Percentiles rank a stretch among this genome's conserved stretches.
Evolutionary conservation across 192 early-diverging fungal species (phyloP).

Genomic region (Pilaira anomala): DNA sequence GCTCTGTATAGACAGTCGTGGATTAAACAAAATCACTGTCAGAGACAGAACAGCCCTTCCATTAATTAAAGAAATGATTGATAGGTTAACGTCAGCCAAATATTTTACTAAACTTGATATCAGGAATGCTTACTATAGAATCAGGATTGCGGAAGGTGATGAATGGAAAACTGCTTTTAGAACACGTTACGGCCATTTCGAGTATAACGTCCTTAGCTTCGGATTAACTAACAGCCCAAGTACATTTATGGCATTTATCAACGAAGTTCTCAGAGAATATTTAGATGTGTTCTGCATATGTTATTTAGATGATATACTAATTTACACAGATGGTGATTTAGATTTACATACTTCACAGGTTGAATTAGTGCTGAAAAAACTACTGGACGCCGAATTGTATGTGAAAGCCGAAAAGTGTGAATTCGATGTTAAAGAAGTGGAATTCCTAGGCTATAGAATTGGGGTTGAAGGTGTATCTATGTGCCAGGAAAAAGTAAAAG

Average conservation of each 20-base stretch:
- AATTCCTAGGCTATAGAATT: conserved; percentile 20
- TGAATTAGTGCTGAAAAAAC: neutral
- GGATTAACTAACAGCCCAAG: conserved; percentile 61
- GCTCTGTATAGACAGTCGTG: conserved; percentile 42
- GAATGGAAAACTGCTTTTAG: conserved; percentile 44
- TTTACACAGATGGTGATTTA: conserved; percentile 24
- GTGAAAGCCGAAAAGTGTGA: conserved; percentile 18
- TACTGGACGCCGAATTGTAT: neutral
- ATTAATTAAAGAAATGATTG: conserved; percentile 36
- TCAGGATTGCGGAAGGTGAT: conserved; percentile 6
- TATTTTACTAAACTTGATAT: conserved; percentile 36
- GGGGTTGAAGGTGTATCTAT: neutral
- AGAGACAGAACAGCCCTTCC: conserved; percentile 44
- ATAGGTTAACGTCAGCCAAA: conserved; percentile 7
- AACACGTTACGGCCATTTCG: conserved; percentile 42
- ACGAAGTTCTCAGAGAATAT: conserved; percentile 41
- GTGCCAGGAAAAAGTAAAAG: conserved; percentile 18
- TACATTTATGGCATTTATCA: conserved; percentile 51
- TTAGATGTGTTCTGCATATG: conserved; percentile 33
- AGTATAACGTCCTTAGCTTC: conserved; percentile 59
- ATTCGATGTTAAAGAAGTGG: conserved; percentile 7
- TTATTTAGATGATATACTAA: conserved; percentile 44
- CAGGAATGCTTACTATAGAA: conserved; percentile 6
- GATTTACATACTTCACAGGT: conserved; percentile 32
- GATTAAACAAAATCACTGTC: conserved; percentile 46